Evolutionary conservation across 179 eudicot genomes (phyloP).

Genomic region (Actinidia arguta): DNA sequence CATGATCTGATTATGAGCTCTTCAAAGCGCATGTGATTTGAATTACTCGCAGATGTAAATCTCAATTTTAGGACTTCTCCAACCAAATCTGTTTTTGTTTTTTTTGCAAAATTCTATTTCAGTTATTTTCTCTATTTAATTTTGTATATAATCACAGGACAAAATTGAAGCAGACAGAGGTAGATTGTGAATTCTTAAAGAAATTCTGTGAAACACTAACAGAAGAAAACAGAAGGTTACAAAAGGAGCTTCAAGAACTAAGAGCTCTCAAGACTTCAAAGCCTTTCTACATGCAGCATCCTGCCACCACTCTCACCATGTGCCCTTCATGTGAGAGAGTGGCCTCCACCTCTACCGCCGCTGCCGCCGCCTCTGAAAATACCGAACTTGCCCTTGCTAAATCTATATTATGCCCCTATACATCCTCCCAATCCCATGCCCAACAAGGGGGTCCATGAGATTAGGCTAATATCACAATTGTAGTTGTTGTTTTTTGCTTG

Average conservation of each 20-base stretch:
- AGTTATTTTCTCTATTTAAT: no score
- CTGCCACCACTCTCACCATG: conserved; percentile 78
- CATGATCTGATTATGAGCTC: no score
- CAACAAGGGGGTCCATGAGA: background rate
- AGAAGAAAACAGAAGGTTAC: conserved; percentile 73
- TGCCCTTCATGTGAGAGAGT: conserved; percentile 83
- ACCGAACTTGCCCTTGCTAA: background rate
- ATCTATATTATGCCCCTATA: conserved; percentile 6
- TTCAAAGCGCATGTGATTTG: no score
- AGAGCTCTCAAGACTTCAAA: conserved; percentile 67
- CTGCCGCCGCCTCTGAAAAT: background rate
- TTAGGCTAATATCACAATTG: background rate
- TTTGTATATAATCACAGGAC: conserved; percentile 70
- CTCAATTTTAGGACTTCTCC: no score
- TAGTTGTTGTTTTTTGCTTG: background rate
- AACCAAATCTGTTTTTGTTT: no score
- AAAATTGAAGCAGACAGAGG: conserved; percentile 86
- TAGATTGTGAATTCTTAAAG: conserved; percentile 79
- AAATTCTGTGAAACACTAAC: conserved; percentile 73
- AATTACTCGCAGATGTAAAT: no score
- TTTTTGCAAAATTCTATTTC: no score
- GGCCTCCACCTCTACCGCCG: conserved; percentile 9
- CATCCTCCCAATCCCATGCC: background rate
- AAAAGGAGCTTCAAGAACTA: conserved; percentile 77
- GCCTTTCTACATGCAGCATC: conserved; percentile 69